Conservation (phyloP, 305 asterid species). For the Fraxinus sp. region DNA sequence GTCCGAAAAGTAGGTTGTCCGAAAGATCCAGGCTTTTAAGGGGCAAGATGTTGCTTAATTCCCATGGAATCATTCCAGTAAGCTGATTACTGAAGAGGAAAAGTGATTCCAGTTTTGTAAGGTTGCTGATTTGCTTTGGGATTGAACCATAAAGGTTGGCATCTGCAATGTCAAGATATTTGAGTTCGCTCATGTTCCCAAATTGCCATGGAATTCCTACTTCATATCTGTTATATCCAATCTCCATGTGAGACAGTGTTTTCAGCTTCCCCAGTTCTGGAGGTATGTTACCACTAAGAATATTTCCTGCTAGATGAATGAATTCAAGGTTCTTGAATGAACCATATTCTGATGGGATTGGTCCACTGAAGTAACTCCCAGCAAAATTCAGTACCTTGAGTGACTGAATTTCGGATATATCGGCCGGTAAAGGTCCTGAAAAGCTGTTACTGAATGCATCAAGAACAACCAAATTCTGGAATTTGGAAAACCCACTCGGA, state of each 20-base stretch:
- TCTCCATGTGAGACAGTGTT: constrained; percentile 80
- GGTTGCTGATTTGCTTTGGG: constrained; percentile 59
- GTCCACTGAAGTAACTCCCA: constrained; percentile 90
- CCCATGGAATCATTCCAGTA: constrained; percentile 59
- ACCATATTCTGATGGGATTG: constrained; percentile 77
- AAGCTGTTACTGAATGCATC: constrained; percentile 97
- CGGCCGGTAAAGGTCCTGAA: constrained; percentile 71
- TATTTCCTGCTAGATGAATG: constrained; percentile 85
- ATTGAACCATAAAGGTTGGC: constrained; percentile 76
- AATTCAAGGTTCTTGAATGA: constrained; percentile 61
- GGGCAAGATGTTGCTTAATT: constrained; percentile 48
- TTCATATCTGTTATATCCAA: constrained; percentile 75
- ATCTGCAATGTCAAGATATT: constrained; percentile 86
- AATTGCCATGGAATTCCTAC: constrained; percentile 83
- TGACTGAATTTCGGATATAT: constrained; percentile 45
- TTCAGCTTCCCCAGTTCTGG: constrained; percentile 61
- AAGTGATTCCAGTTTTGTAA: constrained; percentile 75
- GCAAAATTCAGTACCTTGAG: constrained; percentile 77
- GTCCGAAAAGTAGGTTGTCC: constrained; percentile 71
- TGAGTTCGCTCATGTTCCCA: constrained; percentile 69
- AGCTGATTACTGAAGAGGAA: constrained; percentile 78
- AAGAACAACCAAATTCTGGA: constrained; percentile 55
- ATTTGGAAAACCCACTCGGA: constrained; percentile 66
- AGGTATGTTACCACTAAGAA: constrained; percentile 61
- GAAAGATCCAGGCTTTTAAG: constrained; percentile 96